Percentiles rank a stretch among this genome's conserved stretches.
phyloP scores from a whole-genome alignment of 257 asterid species.

The Agastache rugosa region DNA sequence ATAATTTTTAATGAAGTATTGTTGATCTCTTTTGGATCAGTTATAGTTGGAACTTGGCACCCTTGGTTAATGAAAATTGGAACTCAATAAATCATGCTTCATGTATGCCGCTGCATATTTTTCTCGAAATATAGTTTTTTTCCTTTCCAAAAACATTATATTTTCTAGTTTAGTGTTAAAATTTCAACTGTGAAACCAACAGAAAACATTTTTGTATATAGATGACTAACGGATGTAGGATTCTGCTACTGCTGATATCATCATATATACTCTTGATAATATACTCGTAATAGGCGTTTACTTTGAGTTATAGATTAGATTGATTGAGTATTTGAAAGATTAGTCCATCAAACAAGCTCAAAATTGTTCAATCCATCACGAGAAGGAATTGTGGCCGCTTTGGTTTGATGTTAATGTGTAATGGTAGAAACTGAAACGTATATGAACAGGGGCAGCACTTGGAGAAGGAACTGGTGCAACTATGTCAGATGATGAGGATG shows the following conservation, averaged over 20 bases:
- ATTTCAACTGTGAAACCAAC: neutral
- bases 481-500: constrained; percentile 97
- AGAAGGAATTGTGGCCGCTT: neutral
- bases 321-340: too few relatives aligned
- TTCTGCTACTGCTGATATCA: neutral
- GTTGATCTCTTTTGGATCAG: too few relatives aligned
- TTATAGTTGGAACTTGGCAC: too few relatives aligned
- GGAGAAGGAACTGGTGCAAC: constrained; percentile 93
- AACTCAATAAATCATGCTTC: too few relatives aligned
- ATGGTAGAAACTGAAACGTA: neutral
- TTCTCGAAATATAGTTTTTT: too few relatives aligned
- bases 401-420: neutral
- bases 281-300: neutral
- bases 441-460: constrained; percentile 59
- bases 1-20: too few relatives aligned
- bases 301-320: too few relatives aligned
- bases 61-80: too few relatives aligned
- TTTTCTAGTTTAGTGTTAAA: neutral
- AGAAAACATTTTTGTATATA: neutral
- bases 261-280: too few relatives aligned
- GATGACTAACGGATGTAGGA: neutral
- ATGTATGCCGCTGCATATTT: too few relatives aligned
- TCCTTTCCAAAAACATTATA: neutral
- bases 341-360: too few relatives aligned
- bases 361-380: too few relatives aligned